These are phyloP conservation scores for Chenopodium formosanum DNA, from an alignment of 148 eudicot species.

Conservation along the genomic window DNA sequence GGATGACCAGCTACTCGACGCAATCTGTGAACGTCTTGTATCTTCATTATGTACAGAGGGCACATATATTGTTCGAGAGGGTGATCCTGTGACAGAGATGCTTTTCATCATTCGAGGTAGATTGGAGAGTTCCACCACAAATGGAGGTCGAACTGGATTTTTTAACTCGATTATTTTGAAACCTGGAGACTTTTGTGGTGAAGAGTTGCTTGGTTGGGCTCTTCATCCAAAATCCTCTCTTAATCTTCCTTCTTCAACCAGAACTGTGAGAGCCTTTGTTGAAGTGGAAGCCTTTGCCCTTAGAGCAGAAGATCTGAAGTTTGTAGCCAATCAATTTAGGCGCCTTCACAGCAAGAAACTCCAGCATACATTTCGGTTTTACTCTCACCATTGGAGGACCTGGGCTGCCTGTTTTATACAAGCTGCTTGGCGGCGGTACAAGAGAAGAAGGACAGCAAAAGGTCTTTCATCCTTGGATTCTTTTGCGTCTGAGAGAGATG, in stretches of 20 bases:
- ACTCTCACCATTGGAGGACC: constrained; percentile 91
- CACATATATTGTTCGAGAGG: constrained; percentile 78
- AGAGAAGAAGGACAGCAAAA: constrained; percentile 54
- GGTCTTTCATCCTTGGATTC: constrained; percentile 53
- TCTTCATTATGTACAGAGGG: constrained; percentile 78
- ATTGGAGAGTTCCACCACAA: constrained; percentile 79
- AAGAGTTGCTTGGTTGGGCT: constrained; percentile 83
- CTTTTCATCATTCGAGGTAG: constrained; percentile 78
- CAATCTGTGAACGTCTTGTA: constrained; percentile 77
- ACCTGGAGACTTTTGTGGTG: constrained; percentile 91
- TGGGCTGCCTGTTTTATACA: constrained; percentile 93
- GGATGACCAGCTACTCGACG: constrained; percentile 89
- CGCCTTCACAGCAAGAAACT: constrained; percentile 84
- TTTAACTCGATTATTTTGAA: constrained; percentile 62
- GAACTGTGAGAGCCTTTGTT: constrained; percentile 68
- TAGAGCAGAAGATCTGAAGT: constrained; percentile 78
- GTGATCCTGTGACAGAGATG: constrained; percentile 84
- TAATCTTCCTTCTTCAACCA: constrained; percentile 74
- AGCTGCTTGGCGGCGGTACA: constrained; percentile 78
- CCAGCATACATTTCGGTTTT: constrained; percentile 78
- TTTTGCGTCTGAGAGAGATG: constrained; percentile 40
- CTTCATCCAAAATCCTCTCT: constrained; percentile 65
- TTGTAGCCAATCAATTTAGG: constrained; percentile 77
- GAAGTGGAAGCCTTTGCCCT: constrained; percentile 85
- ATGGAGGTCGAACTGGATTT: constrained; percentile 83